These are phyloP conservation scores for Hypoxylon sp. DNA, from an alignment of 2,329 filamentous ascomycete species.

Conservation along the genomic window DNA sequence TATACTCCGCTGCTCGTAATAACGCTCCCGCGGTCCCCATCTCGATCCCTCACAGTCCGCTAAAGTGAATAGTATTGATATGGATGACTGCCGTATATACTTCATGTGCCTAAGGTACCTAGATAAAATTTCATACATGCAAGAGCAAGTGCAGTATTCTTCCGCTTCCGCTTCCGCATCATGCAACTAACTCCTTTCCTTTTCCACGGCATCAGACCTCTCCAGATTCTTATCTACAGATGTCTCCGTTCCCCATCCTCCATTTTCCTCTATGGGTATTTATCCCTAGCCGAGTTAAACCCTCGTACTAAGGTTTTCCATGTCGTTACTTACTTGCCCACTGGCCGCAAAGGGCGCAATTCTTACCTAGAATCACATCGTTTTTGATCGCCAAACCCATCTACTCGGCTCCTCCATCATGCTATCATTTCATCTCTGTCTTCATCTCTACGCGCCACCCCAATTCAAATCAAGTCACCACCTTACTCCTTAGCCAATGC, in stretches of 20 bases:
- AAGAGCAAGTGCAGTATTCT: constrained; percentile 16
- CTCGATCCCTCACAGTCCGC: neutral
- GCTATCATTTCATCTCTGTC: neutral
- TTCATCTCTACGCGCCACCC: neutral
- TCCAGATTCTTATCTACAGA: constrained; percentile 37
- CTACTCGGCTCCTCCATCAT: neutral
- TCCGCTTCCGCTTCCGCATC: neutral
- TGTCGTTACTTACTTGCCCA: constrained; percentile 16
- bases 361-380: constrained; percentile 10
- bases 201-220: neutral
- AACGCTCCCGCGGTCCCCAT: neutral
- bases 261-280: constrained; percentile 41
- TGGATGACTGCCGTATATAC: constrained; percentile 27
- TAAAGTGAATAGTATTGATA: neutral
- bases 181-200: constrained; percentile 10
- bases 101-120: neutral
- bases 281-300: constrained; percentile 15
- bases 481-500: constrained; percentile 57
- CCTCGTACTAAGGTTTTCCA: constrained; percentile 13
- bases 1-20: neutral
- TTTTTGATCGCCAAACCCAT: constrained; percentile 1
- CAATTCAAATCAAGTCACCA: neutral
- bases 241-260: constrained; percentile 26
- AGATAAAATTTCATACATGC: constrained; percentile 19
- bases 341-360: constrained; percentile 15